Percentiles rank a stretch among this genome's conserved stretches.
Evolutionary conservation across 2,329 filamentous ascomycete genomes (phyloP).

Genomic region (Aspergillus intermedius): DNA sequence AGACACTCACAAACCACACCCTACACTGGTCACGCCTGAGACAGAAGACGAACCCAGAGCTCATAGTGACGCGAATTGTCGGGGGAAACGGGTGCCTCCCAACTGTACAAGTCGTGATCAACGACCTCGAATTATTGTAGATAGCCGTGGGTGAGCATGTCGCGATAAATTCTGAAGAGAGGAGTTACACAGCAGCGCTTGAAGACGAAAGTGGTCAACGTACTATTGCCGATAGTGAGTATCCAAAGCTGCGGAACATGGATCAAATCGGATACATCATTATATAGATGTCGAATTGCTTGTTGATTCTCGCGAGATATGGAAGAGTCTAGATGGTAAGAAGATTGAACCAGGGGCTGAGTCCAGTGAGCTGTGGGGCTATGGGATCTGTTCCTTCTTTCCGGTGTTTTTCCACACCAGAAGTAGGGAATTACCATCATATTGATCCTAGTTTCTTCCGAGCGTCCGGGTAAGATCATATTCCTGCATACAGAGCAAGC

Average conservation of each 20-base stretch:
- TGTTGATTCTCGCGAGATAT: constrained; percentile 3
- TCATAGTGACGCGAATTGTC: constrained; percentile 1
- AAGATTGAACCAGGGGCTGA: constrained; percentile 4
- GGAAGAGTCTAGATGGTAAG: constrained; percentile 5
- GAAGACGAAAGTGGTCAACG: background rate
- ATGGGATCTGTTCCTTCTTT: background rate
- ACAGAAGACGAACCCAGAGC: constrained; percentile 1
- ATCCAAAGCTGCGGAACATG: constrained; percentile 6
- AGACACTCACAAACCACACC: constrained; percentile 1
- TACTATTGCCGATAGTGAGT: constrained; percentile 4
- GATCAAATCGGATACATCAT: background rate
- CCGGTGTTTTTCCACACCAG: background rate
- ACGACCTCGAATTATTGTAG: background rate
- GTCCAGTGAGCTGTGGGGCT: constrained; percentile 1
- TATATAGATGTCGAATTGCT: constrained; percentile 1
- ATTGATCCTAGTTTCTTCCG: background rate
- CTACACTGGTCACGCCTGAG: background rate
- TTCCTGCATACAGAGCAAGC: background rate
- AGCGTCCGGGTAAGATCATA: background rate
- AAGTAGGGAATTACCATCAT: constrained; percentile 3
- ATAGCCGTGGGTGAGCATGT: constrained; percentile 2
- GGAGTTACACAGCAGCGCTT: background rate
- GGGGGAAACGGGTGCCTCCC: constrained; percentile 1
- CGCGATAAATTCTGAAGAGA: constrained; percentile 1
- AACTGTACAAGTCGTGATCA: background rate